These are phyloP conservation scores for Sclerotinia trifoliorum DNA, from an alignment of 2,329 filamentous ascomycete species.

Conservation along the genomic window DNA sequence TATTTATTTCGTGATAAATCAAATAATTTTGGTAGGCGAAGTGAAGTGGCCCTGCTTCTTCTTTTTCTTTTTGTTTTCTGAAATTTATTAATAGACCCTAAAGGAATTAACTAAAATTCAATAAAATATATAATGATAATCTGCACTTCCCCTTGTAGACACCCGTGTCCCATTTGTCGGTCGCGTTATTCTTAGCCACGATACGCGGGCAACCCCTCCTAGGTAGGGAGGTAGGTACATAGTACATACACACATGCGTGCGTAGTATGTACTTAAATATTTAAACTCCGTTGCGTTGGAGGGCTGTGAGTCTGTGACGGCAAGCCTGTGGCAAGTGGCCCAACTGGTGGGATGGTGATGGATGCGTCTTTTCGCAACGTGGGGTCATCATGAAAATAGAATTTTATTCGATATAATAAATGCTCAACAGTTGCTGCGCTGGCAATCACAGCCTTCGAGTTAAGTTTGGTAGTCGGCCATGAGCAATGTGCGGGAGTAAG, in stretches of 20 bases:
- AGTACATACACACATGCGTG: too few species aligned
- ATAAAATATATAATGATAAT: background rate
- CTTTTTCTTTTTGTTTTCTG: background rate
- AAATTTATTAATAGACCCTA: too few species aligned
- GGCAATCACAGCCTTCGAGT: background rate
- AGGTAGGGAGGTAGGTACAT: background rate
- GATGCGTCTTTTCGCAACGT: background rate
- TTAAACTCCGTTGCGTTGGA: background rate
- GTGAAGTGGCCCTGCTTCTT: background rate
- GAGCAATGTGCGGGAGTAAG: background rate
- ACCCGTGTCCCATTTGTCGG: background rate
- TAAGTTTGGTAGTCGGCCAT: background rate
- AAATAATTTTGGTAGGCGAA: background rate
- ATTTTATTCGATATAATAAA: background rate
- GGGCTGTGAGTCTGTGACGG: background rate
- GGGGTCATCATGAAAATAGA: background rate
- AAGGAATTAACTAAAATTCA: background rate
- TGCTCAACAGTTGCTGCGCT: constrained; percentile 8
- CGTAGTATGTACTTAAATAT: too few species aligned
- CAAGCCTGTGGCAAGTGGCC: constrained; percentile 5
- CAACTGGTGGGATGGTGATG: constrained; percentile 11
- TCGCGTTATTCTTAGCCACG: constrained; percentile 1
- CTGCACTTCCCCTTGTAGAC: background rate
- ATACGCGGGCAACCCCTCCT: background rate
- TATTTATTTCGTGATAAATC: background rate